Evolutionary conservation across 108 stramenopile genomes (phyloP), one percentile per base, ranked within the genome.

Genomic region (Nitzschia inconspicua): DNA sequence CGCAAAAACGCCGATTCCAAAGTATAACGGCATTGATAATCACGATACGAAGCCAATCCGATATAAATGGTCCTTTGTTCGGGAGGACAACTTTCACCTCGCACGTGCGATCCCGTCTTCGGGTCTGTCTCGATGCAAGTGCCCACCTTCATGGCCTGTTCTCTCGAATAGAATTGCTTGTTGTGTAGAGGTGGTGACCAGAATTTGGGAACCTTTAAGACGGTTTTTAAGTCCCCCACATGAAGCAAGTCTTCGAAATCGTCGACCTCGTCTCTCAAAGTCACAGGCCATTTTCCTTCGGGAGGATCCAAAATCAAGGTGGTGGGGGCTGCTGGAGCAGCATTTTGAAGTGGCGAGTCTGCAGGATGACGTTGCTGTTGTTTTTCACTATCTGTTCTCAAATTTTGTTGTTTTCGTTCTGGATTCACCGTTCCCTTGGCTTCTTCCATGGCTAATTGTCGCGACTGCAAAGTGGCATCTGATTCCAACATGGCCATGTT

Each of bases 41-140:
- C 86, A 41, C 91, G 60, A 56, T 89, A 92, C 31, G 83, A 84
- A 2, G 85, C 86, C 77, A 92, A 87, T 14, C 72, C 85, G 9
- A 92, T 79, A 63, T 70, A 89, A 46, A 92, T 85, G 2, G 91
- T 92, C 19, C 91, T 71, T 27, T 88, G 63, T 22, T 68, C 41
- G 1, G 57, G 1, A 5, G 90, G 90, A 73, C 90, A 88, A 5
- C 54, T 58, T 0, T 84, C 82, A 25, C 86, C 91, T 14, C 89
- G 71, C 7, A 68, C 76, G 47, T 73, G 44, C 25, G 58, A 68
- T 26, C 86, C 90, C 42, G 66, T 64, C 2, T 40, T 57, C 14
- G 71, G 57, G 71, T 91, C 86, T 8, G 85, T 77, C 41, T 62
- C 69, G 47, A 64, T 47, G 52, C 87, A 92, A 16, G 79, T 78